Percentiles rank a stretch among this genome's conserved stretches.
Evolutionary conservation across 2,329 filamentous ascomycete species (phyloP).

Genomic region (Chaetomium globosum): DNA sequence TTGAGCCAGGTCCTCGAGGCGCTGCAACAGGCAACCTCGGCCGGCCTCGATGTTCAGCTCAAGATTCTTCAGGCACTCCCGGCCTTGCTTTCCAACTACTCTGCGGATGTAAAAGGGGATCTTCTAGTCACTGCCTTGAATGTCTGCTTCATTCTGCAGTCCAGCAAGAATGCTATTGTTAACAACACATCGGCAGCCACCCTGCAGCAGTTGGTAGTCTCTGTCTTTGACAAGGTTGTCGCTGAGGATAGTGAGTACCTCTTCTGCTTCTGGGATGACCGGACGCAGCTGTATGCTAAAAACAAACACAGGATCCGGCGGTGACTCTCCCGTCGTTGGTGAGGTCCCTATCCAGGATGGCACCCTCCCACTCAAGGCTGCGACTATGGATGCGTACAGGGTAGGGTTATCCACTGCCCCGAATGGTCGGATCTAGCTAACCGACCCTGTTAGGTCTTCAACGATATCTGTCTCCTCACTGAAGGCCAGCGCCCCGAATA

Average conservation of each 20-base stretch:
- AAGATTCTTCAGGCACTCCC: constrained; percentile 94
- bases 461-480: constrained; percentile 84
- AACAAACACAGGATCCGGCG: constrained; percentile 43
- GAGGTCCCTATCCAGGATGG: constrained; percentile 70
- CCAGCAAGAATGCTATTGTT: constrained; percentile 88
- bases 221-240: constrained; percentile 89
- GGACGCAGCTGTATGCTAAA: constrained; percentile 27
- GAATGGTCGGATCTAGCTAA: not conserved
- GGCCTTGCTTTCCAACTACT: constrained; percentile 87
- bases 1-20: constrained; percentile 86
- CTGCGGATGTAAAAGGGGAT: constrained; percentile 75
- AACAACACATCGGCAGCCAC: constrained; percentile 97
- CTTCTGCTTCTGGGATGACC: not conserved
- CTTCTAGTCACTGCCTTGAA: constrained; percentile 80
- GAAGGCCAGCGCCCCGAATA: constrained; percentile 83
- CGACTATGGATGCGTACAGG: constrained; percentile 82
- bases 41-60: constrained; percentile 84
- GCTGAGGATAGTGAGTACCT: constrained; percentile 70
- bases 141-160: constrained; percentile 88
- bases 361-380: constrained; percentile 67
- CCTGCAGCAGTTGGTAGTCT: constrained; percentile 87
- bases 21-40: constrained; percentile 79
- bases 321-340: constrained; percentile 61
- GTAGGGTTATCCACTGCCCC: constrained; percentile 44
- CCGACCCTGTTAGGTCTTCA: constrained; percentile 72